Base-by-base conservation (phyloP, 2,329 filamentous ascomycete species). In the Fusarium nanum region DNA sequence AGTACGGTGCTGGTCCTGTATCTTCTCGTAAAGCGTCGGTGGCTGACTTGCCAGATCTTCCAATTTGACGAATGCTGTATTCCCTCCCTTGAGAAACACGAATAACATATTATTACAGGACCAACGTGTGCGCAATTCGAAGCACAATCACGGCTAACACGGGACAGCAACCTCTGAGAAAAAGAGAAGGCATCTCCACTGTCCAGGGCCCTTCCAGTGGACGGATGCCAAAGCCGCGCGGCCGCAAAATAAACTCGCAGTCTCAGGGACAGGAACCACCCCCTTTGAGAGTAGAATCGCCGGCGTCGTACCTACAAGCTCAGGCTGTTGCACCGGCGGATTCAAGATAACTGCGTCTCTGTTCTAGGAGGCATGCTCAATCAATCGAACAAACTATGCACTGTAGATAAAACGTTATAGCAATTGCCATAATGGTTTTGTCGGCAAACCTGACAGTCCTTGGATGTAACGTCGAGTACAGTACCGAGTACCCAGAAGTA, bases 201-300 rank as follows among this genome's bases (percentile, higher is more conserved):
- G 32, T n/a, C 47, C 57, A 63, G 62, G 62, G 56, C 67, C 64
- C 53, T 59, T 64, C 44, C 41, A 70, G 53, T 70, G 67, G 67
- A 70, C 47, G 64, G 58, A 62, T 46, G 62, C 48, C 48, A 56
- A 70, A 70, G 67, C 67, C 67, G 67, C 67, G 67, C 67, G 67
- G 62, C 67, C 67, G 48, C 67, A 70, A 57, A 70, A 70, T 70
- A 70, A 63, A 70, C 67, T 70, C 62, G 41, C 66, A 67, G 67
- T 67, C 66, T 70, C 61, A 69, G 66, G 61, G 44, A 59, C 53
- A 69, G 66, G 61, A 49, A 59, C 53, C 52, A 48, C 45, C 54
- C 62, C 61, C 60, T 34, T 58, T 60, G 32, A 46, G 45, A 46
- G 45, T 22, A 42, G 32, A 46, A 47, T 27, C 40, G 44, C 55